A percentile compares a stretch with the other conserved stretches of the same genome.
Conservation (phyloP, 2,329 filamentous ascomycete genomes). For the Botrytis aclada region DNA sequence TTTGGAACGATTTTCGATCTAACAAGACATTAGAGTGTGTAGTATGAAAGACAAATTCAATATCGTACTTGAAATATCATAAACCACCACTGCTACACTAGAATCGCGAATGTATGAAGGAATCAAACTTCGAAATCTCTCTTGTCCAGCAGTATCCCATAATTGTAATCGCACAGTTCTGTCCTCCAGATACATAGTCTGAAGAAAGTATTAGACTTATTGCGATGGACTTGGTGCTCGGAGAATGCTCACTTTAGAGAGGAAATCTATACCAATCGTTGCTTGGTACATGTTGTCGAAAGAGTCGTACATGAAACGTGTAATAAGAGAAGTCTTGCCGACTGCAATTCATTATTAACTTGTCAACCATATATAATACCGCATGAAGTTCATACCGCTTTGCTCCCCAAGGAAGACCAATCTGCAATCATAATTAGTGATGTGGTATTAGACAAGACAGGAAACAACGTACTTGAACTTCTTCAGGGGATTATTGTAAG, state of each 20-base stretch:
- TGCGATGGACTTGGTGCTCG: conserved; percentile 10
- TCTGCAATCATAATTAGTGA: conserved; percentile 47
- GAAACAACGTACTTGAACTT: conserved; percentile 83
- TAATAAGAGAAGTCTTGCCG: conserved; percentile 97
- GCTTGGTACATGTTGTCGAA: conserved; percentile 99
- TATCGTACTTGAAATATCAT: conserved; percentile 83
- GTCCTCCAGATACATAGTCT: conserved; percentile 99
- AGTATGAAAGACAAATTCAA: not conserved
- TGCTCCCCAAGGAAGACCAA: conserved; percentile 97
- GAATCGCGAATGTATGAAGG: conserved; percentile 98
- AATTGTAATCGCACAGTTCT: conserved; percentile 94
- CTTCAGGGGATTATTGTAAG: conserved; percentile 99
- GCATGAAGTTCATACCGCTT: conserved; percentile 68
- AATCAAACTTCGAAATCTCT: conserved; percentile 94
- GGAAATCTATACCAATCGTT: conserved; percentile 98
- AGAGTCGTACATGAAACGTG: conserved; percentile 99
- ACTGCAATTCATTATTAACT: conserved; percentile 54
- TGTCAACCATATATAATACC: not conserved
- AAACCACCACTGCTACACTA: conserved; percentile 95
- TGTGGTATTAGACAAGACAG: not conserved
- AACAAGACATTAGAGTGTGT: conserved; percentile 29
- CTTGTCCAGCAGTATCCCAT: conserved; percentile 98
- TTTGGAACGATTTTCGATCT: conserved; percentile 95
- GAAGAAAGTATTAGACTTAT: conserved; percentile 26
- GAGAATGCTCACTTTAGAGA: conserved; percentile 73